These are phyloP conservation scores for Umbellularia californica DNA, from an alignment of 164 flowering plant species.

Conservation along the genomic window DNA sequence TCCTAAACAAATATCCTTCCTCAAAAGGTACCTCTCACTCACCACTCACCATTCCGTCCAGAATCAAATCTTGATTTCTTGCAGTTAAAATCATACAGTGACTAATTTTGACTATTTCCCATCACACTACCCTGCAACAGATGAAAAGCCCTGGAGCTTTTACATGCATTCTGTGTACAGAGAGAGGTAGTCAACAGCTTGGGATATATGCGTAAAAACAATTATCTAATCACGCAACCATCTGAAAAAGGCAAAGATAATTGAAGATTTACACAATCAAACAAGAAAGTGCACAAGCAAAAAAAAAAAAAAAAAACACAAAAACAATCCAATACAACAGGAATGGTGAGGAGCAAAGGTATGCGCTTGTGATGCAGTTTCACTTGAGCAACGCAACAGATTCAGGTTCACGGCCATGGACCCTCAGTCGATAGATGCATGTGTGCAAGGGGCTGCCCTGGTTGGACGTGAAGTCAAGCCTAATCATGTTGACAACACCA, in stretches of 20 bases:
- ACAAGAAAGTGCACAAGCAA: background rate
- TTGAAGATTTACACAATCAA: background rate
- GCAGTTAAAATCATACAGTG: no score
- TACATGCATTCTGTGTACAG: no score
- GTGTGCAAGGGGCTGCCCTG: constrained; percentile 69
- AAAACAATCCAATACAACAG: background rate
- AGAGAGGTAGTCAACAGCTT: no score
- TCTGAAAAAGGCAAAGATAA: background rate
- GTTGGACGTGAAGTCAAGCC: constrained; percentile 78
- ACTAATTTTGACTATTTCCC: no score
- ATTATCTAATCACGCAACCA: no score
- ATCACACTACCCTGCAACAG: no score
- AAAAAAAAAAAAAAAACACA: background rate
- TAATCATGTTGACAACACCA: constrained; percentile 45
- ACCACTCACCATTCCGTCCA: no score
- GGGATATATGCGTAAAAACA: no score
- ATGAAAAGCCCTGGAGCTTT: no score
- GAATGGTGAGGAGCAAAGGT: background rate
- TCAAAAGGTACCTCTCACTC: no score
- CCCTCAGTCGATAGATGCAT: constrained; percentile 93
- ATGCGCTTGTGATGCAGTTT: background rate
- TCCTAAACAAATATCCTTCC: no score
- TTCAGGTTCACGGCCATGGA: constrained; percentile 76
- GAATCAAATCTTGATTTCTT: no score
- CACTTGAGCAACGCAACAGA: constrained; percentile 27